Conservation (phyloP, 2,329 filamentous ascomycete species). For the Apiospora phragmitis region DNA sequence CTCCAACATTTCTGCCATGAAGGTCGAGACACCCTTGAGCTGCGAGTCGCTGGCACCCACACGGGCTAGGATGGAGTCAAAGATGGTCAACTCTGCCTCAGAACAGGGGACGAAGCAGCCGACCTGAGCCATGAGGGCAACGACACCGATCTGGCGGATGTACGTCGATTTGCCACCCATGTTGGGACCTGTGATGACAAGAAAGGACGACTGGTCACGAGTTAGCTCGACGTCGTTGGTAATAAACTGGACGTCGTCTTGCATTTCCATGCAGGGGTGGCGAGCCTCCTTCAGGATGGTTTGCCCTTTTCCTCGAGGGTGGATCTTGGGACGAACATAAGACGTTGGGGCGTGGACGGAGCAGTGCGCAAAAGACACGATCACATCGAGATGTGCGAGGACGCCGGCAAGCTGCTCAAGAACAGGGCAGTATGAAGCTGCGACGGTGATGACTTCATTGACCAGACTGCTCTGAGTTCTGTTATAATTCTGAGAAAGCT, state of each 20-base stretch:
- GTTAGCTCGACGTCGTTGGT: constrained; percentile 90
- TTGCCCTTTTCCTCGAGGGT: constrained; percentile 82
- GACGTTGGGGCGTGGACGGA: constrained; percentile 90
- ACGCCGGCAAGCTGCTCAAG: constrained; percentile 86
- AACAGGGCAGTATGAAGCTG: constrained; percentile 91
- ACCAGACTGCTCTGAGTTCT: constrained; percentile 90
- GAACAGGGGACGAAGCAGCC: constrained; percentile 94
- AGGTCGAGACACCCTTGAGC: constrained; percentile 95
- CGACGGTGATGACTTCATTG: constrained; percentile 87
- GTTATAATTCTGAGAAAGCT: constrained; percentile 92
- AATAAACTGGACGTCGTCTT: constrained; percentile 98
- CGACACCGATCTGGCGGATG: constrained; percentile 95
- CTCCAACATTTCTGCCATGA: constrained; percentile 99
- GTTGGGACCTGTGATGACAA: constrained; percentile 96
- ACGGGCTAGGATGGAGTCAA: constrained; percentile 93
- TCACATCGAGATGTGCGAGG: constrained; percentile 91
- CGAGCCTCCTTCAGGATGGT: constrained; percentile 91
- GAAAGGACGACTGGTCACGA: constrained; percentile 79
- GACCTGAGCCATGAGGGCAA: constrained; percentile 95
- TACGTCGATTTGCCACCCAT: constrained; percentile 99
- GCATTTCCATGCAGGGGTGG: constrained; percentile 97
- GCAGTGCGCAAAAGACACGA: constrained; percentile 89
- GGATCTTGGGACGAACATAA: constrained; percentile 89
- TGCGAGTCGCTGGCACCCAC: constrained; percentile 96
- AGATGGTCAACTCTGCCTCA: constrained; percentile 89